These are phyloP conservation scores for Exophiala dermatitidis DNA, from an alignment of 2,329 filamentous ascomycete species.

Conservation along the genomic window DNA sequence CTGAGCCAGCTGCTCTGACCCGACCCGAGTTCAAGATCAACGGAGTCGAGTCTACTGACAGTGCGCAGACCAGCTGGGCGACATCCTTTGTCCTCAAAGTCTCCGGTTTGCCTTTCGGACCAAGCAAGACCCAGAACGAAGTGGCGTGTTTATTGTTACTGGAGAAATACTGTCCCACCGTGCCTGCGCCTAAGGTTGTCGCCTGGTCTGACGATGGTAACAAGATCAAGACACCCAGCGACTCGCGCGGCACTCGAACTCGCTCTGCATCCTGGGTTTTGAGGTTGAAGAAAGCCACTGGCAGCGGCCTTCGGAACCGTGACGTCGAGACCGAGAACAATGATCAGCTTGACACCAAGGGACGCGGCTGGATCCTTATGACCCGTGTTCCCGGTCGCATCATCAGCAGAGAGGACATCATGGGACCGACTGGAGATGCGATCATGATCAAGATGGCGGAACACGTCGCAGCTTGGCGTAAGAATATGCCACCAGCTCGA, in stretches of 20 bases:
- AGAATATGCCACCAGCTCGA: conserved; percentile 12
- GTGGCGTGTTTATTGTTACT: conserved; percentile 17
- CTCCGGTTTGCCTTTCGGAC: conserved; percentile 13
- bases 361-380: conserved; percentile 19
- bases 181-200: conserved; percentile 16
- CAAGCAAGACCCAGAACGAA: conserved; percentile 22
- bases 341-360: conserved; percentile 7
- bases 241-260: conserved; percentile 10
- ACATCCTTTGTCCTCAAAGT: conserved; percentile 20
- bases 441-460: conserved; percentile 19
- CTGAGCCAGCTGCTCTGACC: conserved; percentile 1
- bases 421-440: conserved; percentile 5
- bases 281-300: background rate
- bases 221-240: conserved; percentile 14
- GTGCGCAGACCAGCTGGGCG: background rate
- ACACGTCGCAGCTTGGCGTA: conserved; percentile 19
- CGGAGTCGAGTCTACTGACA: conserved; percentile 5
- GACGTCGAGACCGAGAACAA: conserved; percentile 3
- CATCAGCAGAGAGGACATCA: conserved; percentile 14
- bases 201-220: conserved; percentile 23
- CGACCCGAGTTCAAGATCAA: conserved; percentile 8
- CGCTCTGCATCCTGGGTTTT: background rate
- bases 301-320: background rate
- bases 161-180: conserved; percentile 19
- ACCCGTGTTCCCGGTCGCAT: conserved; percentile 14